These are phyloP conservation scores for Aspergillus terreus DNA, from an alignment of 2,329 filamentous ascomycete species.

Conservation along the genomic window DNA sequence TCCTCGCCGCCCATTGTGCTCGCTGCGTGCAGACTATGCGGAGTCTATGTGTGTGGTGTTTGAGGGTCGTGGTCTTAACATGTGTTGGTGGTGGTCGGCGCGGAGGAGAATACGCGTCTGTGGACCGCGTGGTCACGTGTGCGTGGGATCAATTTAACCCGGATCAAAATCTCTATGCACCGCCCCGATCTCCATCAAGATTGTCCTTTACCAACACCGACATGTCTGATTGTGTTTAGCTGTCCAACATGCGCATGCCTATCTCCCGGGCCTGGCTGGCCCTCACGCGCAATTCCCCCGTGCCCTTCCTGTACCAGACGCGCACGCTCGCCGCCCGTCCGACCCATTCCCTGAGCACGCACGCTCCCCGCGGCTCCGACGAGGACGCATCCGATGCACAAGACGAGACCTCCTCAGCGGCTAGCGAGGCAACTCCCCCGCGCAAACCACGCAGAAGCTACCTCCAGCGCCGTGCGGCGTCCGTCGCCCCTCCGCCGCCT, in stretches of 20 bases:
- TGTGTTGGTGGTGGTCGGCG: not conserved
- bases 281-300: slow-evolving; percentile 36
- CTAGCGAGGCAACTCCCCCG: not conserved
- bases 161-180: no score
- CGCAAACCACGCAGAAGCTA: slow-evolving; percentile 17
- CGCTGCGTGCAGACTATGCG: not conserved
- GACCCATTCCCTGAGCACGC: not conserved
- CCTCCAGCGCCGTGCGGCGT: slow-evolving; percentile 3
- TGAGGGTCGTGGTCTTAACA: not conserved
- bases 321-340: slow-evolving; percentile 48
- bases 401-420: not conserved
- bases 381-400: not conserved
- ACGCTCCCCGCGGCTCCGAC: not conserved
- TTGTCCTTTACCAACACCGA: no score
- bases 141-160: not conserved
- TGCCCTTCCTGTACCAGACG: slow-evolving; percentile 72
- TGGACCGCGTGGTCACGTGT: not conserved
- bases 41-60: not conserved
- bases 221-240: not conserved
- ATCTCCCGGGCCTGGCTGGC: slow-evolving; percentile 30
- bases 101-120: not conserved
- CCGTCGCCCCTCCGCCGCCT: not conserved
- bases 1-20: slow-evolving; percentile 40
- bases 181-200: no score
- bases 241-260: slow-evolving; percentile 24